Evolutionary conservation across 768 basidiomycete genomes (phyloP).

Genomic region (Ramaria sp.): DNA sequence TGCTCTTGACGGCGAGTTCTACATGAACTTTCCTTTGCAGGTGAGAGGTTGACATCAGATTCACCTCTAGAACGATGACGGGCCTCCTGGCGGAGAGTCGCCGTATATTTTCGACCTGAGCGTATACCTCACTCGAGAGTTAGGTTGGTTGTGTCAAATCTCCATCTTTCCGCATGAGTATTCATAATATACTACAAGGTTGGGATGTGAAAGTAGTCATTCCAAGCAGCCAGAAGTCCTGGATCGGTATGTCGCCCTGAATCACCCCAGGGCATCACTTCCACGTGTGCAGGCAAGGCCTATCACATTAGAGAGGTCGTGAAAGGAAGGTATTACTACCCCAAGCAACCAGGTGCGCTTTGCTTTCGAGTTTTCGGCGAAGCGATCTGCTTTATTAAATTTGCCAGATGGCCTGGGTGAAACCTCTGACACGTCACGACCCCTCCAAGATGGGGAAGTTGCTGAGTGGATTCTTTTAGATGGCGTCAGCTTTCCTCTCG

Average conservation of each 20-base stretch:
- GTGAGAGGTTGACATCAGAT: background rate
- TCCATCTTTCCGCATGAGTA: slow-evolving; percentile 5
- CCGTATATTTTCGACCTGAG: slow-evolving; percentile 71
- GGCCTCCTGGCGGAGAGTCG: slow-evolving; percentile 62
- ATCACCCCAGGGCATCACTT: background rate
- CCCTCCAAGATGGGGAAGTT: slow-evolving; percentile 63
- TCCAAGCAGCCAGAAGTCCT: slow-evolving; percentile 74
- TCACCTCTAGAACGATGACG: slow-evolving; percentile 66
- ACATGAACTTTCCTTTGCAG: background rate
- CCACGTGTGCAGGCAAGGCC: slow-evolving; percentile 48
- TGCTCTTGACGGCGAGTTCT: slow-evolving; percentile 34
- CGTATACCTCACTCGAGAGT: slow-evolving; percentile 40
- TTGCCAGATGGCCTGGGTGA: slow-evolving; percentile 57
- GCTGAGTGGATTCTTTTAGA: slow-evolving; percentile 90
- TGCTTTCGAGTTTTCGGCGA: background rate
- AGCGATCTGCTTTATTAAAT: background rate
- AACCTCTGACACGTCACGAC: slow-evolving; percentile 44
- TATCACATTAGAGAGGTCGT: slow-evolving; percentile 69
- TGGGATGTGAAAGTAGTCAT: slow-evolving; percentile 76
- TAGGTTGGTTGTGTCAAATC: slow-evolving; percentile 35
- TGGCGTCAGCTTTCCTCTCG: slow-evolving; percentile 39
- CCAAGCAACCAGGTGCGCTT: slow-evolving; percentile 38
- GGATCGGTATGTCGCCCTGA: slow-evolving; percentile 52
- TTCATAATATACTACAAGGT: slow-evolving; percentile 27
- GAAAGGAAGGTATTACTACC: slow-evolving; percentile 68